Base-by-base conservation (phyloP, 1,139 yeast species). In the Kodamaea suecica region DNA sequence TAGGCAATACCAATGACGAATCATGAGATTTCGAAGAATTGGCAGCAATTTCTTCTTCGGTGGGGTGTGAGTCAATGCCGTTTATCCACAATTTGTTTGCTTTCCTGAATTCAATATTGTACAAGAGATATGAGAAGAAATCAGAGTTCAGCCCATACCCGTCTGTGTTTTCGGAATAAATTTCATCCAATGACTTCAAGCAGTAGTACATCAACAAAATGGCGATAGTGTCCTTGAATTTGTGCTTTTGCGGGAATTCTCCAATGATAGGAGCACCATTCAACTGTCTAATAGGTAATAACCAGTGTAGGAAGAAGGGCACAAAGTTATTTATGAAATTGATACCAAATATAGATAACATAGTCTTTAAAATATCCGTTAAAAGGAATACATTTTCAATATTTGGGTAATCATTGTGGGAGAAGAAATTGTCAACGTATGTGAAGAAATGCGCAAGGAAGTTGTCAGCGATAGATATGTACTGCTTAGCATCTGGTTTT, bases 241-340 rank as follows among this genome's bases (percentile, higher is more conserved):
- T 49, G 12, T 45, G 35, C 26, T 44, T 36, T 16, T 41, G 47
- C 5, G 41, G 38, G 23, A 48, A 44, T 17, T 45, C 48, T 11
- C 41, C 39, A 9, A 40, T 27, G 4, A 39, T 35, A 13, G 41
- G 40, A 17, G 38, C 42, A 15, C 41, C 32, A 29, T 19, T 29
- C 5, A 7, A 13, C 9, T 31, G 23, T 33, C 29, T 34, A 14
- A 46, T 37, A 10, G 56, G 50, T 29, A 63, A 39, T 31, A 61
- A 59, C 78, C 80, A 74, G 41, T 66, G 66, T 42, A 62, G 64
- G 45, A 72, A 70, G 45, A 65, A 72, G 4, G 78, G 75, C 6
- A 74, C 44, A 34, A 66, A 71, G 45, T 73, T 73, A 40, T 57
- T 59, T 11, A 70, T 46, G 26, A 73, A 68, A 43, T 75, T 75